phyloP scores from a whole-genome alignment of 2,329 filamentous ascomycete genomes.

The Triangularia verruculosa region DNA sequence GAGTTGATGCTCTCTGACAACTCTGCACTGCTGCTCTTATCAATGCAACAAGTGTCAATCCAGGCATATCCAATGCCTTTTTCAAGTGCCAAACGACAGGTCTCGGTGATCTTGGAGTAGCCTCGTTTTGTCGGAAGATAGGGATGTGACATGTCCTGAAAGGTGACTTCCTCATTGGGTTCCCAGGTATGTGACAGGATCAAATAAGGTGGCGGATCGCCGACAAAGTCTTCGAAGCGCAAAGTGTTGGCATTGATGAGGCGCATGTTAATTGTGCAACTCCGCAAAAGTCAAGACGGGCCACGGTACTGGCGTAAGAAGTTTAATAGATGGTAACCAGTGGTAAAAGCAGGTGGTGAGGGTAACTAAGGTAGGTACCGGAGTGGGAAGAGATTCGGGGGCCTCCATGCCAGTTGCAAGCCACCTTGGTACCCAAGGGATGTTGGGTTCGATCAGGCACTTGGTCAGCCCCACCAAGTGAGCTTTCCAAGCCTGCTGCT shows the following conservation, averaged over 20 bases:
- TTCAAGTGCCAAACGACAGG: background rate
- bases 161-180: background rate
- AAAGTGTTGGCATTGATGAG: background rate
- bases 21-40: constrained; percentile 5
- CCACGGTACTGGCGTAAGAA: no score
- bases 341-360: no score
- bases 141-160: background rate
- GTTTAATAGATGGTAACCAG: no score
- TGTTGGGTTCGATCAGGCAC: no score
- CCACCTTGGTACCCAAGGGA: no score
- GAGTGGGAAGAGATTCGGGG: no score
- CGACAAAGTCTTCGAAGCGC: background rate
- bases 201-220: background rate
- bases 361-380: no score
- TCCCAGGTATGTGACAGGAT: constrained; percentile 1
- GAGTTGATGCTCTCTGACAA: constrained; percentile 2
- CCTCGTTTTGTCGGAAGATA: background rate
- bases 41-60: constrained; percentile 3
- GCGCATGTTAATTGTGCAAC: no score
- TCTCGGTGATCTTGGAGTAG: background rate
- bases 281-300: no score
- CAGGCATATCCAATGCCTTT: background rate
- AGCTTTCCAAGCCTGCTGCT: no score
- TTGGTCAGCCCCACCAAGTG: no score
- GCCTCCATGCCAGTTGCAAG: no score